These are phyloP conservation scores for Aspergillus japonicus DNA, from an alignment of 2,329 filamentous ascomycete genomes.

Conservation along the genomic window DNA sequence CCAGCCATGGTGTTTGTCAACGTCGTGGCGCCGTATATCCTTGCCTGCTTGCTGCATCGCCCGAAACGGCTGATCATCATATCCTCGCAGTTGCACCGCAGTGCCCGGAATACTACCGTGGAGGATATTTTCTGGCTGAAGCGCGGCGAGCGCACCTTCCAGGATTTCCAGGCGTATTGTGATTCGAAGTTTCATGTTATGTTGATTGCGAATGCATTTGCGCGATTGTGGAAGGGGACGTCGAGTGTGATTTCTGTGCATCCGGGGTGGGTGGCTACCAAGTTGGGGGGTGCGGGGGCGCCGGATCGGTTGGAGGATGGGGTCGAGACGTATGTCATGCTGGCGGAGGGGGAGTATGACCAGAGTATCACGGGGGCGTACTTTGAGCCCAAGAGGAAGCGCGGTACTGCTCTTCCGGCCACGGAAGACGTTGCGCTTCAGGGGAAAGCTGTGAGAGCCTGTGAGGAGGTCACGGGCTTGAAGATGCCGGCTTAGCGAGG, in stretches of 20 bases:
- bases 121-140: slow-evolving; percentile 3
- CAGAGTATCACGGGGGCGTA: too few relatives aligned
- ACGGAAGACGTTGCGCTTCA: too few relatives aligned
- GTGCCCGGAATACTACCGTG: too few relatives aligned
- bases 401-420: too few relatives aligned
- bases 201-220: slow-evolving; percentile 54
- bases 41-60: too few relatives aligned
- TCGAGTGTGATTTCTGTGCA: slow-evolving; percentile 49
- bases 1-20: slow-evolving; percentile 25
- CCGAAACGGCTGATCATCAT: too few relatives aligned
- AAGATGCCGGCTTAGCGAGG: too few relatives aligned
- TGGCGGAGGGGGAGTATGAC: slow-evolving; percentile 37
- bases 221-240: slow-evolving; percentile 30
- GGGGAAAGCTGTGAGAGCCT: too few relatives aligned
- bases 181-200: slow-evolving; percentile 58
- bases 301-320: slow-evolving; percentile 48
- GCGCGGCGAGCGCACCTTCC: slow-evolving; percentile 35
- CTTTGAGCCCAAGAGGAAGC: too few relatives aligned
- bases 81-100: too few relatives aligned
- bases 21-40: too few relatives aligned
- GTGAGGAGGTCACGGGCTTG: too few relatives aligned
- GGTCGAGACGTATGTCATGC: slow-evolving; percentile 50
- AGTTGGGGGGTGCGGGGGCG: slow-evolving; percentile 51
- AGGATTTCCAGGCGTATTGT: slow-evolving; percentile 46
- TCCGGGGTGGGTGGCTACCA: slow-evolving; percentile 55